Conservation (phyloP, 2,329 filamentous ascomycete genomes). For the Ophiostoma ulmi region DNA sequence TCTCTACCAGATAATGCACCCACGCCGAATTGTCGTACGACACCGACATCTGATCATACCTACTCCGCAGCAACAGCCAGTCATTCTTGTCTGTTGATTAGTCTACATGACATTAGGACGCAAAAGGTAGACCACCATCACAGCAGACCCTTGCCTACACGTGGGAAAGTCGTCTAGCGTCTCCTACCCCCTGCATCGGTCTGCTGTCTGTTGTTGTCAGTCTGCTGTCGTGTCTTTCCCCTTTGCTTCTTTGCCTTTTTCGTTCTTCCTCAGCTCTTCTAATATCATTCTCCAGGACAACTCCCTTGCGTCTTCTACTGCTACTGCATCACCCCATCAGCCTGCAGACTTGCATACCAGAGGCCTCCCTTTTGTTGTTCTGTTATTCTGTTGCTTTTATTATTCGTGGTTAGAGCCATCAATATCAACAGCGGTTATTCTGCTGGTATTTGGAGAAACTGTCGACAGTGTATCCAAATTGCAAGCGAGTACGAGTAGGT, state of each 20-base stretch:
- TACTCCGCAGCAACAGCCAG: not conserved
- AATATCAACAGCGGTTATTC: not conserved
- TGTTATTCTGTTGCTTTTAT: not conserved
- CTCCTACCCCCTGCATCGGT: conserved; percentile 5
- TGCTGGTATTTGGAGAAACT: not conserved
- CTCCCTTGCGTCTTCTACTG: not conserved
- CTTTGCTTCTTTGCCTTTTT: not conserved
- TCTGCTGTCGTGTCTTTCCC: not conserved
- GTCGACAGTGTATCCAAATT: no score
- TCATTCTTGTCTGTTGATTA: not conserved
- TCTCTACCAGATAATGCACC: not conserved
- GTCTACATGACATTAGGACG: not conserved
- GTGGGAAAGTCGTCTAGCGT: conserved; percentile 4
- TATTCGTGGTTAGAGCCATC: no score
- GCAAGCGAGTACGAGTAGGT: not conserved
- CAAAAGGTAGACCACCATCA: not conserved
- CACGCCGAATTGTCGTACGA: not conserved
- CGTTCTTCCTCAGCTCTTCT: not conserved
- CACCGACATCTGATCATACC: conserved; percentile 2
- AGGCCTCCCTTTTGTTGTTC: not conserved
- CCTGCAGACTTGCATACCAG: not conserved
- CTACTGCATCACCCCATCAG: not conserved
- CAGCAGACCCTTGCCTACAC: not conserved
- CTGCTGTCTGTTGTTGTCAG: not conserved
- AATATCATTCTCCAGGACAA: not conserved